A percentile compares a stretch with the other conserved stretches of the same genome.
These are phyloP conservation scores for Hordeum vulgare DNA, from an alignment of 176 grass and related monocot species.

Conservation along the genomic window DNA sequence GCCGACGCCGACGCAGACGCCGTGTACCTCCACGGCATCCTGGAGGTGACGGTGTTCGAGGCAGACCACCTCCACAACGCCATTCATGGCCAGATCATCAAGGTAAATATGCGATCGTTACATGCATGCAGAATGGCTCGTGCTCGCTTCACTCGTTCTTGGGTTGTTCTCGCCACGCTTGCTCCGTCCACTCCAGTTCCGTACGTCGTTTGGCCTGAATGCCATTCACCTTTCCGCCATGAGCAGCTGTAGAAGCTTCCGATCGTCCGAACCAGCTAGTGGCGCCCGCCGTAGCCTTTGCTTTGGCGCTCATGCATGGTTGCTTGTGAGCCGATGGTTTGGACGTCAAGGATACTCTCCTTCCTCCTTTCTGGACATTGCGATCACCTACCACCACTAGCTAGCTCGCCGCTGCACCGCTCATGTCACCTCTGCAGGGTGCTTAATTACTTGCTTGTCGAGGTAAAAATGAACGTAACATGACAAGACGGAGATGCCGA, in stretches of 20 bases:
- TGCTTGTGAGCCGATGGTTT: constrained; percentile 36
- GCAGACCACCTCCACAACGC: constrained; percentile 55
- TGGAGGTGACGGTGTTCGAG: constrained; percentile 68
- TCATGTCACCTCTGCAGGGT: background rate
- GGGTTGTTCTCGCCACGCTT: background rate
- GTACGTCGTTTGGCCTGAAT: background rate
- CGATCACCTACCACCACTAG: constrained; percentile 33
- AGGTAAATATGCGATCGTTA: constrained; percentile 7
- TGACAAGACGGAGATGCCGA: background rate
- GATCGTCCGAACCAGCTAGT: background rate
- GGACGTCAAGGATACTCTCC: constrained; percentile 15
- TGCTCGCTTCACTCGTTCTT: background rate
- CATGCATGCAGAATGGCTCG: background rate
- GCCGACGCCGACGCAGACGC: background rate
- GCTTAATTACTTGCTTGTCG: background rate
- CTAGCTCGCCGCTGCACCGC: constrained; percentile 8
- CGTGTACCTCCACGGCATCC: constrained; percentile 65
- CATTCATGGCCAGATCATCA: constrained; percentile 39
- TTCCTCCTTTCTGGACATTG: background rate
- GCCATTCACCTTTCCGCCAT: background rate
- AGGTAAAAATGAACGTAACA: background rate
- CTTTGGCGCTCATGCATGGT: constrained; percentile 35
- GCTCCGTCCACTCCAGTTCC: background rate
- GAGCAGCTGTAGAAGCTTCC: background rate
- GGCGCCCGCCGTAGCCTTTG: background rate